Evolutionary conservation across 169 alveolate species (phyloP).

Genomic region (Plasmodium yoelii): DNA sequence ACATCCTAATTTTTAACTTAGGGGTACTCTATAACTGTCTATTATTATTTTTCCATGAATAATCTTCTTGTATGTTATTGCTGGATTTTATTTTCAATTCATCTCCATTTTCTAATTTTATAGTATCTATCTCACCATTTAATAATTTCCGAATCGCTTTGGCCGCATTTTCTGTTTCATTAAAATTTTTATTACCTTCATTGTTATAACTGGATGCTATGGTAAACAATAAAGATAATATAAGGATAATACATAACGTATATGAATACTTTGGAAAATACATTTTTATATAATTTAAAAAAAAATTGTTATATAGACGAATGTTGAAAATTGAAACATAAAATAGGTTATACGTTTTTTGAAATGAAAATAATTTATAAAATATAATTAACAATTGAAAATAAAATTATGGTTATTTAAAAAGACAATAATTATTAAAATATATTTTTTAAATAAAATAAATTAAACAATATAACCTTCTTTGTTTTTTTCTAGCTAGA

Average conservation of each 20-base stretch:
- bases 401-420: no score
- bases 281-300: constrained; percentile 27
- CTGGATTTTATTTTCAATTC: constrained; percentile 37
- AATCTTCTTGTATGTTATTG: constrained; percentile 11
- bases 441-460: no score
- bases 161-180: constrained; percentile 75
- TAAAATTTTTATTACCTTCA: constrained; percentile 23
- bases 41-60: constrained; percentile 2
- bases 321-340: neutral
- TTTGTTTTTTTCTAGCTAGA: no score
- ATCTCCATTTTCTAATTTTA: constrained; percentile 71
- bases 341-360: constrained; percentile 9
- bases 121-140: constrained; percentile 61
- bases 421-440: no score
- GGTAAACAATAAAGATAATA: constrained; percentile 13
- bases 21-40: no score
- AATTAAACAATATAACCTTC: no score
- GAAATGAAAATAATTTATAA: neutral
- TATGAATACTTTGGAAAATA: neutral
- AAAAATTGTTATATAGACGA: constrained; percentile 11
- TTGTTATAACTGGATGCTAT: constrained; percentile 5
- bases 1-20: no score
- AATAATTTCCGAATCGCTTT: constrained; percentile 58
- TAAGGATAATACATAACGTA: constrained; percentile 16
- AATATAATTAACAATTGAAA: no score